These are phyloP conservation scores for Camellia lanceoleosa DNA, from an alignment of 148 eudicot species.

Conservation along the genomic window DNA sequence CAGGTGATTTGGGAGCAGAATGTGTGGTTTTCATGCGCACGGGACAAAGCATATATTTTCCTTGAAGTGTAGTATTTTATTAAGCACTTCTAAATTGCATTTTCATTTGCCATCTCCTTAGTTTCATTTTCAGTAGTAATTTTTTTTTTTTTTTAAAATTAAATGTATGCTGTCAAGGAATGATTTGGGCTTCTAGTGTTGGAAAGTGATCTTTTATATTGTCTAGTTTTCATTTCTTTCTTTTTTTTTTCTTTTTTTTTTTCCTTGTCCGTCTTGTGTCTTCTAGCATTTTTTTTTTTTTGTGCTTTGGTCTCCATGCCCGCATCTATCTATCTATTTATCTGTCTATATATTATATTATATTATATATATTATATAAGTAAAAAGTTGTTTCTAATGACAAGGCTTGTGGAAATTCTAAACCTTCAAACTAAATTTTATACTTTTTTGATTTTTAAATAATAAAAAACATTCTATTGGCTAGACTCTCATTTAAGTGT, in stretches of 20 bases:
- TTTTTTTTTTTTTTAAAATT: not conserved
- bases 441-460: too few species aligned
- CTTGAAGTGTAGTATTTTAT: too few species aligned
- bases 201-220: not conserved
- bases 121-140: not conserved
- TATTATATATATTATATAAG: too few species aligned
- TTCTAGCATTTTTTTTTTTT: not conserved
- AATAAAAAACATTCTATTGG: too few species aligned
- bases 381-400: too few species aligned
- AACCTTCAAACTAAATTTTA: too few species aligned
- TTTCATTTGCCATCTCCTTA: not conserved
- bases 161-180: constrained; percentile 1
- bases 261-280: not conserved
- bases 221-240: too few species aligned
- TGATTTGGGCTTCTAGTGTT: not conserved
- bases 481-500: too few species aligned
- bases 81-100: constrained; percentile 1
- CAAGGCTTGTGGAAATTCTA: too few species aligned
- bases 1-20: constrained; percentile 19
- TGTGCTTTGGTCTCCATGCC: not conserved
- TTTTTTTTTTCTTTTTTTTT: not conserved
- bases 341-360: too few species aligned
- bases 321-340: too few species aligned
- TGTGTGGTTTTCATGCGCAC: not conserved
- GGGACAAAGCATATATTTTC: constrained; percentile 2